These are phyloP conservation scores for Clarkia xantiana DNA, from an alignment of 345 rosid genomes.

Conservation along the genomic window DNA sequence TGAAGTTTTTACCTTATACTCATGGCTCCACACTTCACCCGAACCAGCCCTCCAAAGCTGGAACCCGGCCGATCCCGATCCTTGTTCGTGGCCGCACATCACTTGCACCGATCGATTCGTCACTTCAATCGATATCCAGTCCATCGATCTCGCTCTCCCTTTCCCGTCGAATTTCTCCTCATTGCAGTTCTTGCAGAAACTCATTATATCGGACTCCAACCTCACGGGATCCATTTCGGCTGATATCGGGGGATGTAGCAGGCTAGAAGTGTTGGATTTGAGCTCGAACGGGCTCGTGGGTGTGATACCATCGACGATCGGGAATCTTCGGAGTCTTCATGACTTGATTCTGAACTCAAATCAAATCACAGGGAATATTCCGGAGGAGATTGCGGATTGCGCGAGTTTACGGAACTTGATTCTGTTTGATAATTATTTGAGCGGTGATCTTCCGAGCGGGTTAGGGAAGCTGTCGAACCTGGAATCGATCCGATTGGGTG, in stretches of 20 bases:
- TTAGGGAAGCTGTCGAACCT: slow-evolving; percentile 44
- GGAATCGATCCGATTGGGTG: slow-evolving; percentile 56
- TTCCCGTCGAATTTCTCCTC: slow-evolving; percentile 45
- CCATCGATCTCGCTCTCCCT: slow-evolving; percentile 36
- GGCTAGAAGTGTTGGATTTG: slow-evolving; percentile 32
- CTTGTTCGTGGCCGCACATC: slow-evolving; percentile 56
- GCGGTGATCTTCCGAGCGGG: slow-evolving; percentile 40
- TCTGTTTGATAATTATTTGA: slow-evolving; percentile 49
- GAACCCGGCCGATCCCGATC: slow-evolving; percentile 45
- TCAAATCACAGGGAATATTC: slow-evolving; percentile 50
- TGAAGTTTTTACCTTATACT: slow-evolving; percentile 32
- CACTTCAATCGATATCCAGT: slow-evolving; percentile 44
- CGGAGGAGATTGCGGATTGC: slow-evolving; percentile 52
- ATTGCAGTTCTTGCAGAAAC: slow-evolving; percentile 35
- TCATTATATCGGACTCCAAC: slow-evolving; percentile 41
- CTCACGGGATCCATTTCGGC: slow-evolving; percentile 51
- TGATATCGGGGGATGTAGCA: slow-evolving; percentile 34
- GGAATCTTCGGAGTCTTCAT: slow-evolving; percentile 51
- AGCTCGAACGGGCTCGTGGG: slow-evolving; percentile 67
- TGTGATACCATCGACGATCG: slow-evolving; percentile 48
- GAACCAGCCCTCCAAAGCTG: slow-evolving; percentile 32
- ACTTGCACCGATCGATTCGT: slow-evolving; percentile 37
- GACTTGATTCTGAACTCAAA: slow-evolving; percentile 60
- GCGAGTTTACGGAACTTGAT: slow-evolving; percentile 38
- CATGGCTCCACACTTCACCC: slow-evolving; percentile 45